These are phyloP conservation scores for Melampsora larici-populina DNA, from an alignment of 1,284 basidiomycete genomes.

Conservation along the genomic window DNA sequence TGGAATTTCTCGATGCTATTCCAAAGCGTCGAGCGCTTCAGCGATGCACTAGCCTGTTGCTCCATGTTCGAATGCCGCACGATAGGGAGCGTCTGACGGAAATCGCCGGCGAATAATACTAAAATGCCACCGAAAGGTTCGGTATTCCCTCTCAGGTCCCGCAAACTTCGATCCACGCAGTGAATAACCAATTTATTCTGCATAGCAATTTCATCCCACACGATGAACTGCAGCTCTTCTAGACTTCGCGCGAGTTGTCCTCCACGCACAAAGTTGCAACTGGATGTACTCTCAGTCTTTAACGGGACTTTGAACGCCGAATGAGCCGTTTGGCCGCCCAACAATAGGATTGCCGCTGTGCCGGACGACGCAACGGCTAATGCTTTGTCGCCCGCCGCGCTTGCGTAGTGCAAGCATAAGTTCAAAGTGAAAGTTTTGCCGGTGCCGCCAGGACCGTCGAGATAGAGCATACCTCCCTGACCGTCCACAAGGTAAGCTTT, in stretches of 20 bases:
- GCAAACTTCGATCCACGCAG: neutral
- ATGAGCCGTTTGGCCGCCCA: slow-evolving; percentile 1
- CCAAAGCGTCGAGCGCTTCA: neutral
- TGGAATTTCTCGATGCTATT: neutral
- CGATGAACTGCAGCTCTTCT: neutral
- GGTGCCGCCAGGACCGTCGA: too few relatives aligned
- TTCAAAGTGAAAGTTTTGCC: too few relatives aligned
- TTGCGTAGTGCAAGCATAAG: slow-evolving; percentile 44
- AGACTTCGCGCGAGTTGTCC: neutral
- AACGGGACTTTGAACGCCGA: neutral
- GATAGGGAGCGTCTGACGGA: too few relatives aligned
- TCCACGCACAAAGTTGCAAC: neutral
- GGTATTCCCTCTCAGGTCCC: neutral
- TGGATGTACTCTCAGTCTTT: neutral
- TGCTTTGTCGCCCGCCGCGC: neutral
- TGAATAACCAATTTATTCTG: neutral
- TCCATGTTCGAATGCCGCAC: neutral
- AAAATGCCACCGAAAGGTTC: neutral
- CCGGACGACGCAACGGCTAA: slow-evolving; percentile 1
- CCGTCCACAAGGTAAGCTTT: too few relatives aligned
- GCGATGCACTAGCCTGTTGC: neutral
- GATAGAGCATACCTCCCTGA: too few relatives aligned
- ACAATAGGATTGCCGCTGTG: neutral
- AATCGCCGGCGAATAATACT: neutral
- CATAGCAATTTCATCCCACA: slow-evolving; percentile 19